These are phyloP conservation scores for Fusarium sp. DNA, from an alignment of 2,329 filamentous ascomycete genomes.

Conservation along the genomic window DNA sequence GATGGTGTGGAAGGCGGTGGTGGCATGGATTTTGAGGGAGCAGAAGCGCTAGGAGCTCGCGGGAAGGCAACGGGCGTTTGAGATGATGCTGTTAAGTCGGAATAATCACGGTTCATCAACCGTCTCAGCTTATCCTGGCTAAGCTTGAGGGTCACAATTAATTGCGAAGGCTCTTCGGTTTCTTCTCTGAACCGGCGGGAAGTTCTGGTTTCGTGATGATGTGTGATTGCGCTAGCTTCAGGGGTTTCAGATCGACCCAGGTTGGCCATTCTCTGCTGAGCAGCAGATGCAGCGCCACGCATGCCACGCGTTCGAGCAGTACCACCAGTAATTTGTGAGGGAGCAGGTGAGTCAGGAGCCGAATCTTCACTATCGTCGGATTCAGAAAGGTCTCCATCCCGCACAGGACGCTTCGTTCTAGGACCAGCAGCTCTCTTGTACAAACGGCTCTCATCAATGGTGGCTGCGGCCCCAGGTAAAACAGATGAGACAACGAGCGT, in stretches of 20 bases:
- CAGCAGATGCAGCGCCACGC: conserved; percentile 87
- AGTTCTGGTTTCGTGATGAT: conserved; percentile 78
- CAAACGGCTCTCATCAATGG: conserved; percentile 85
- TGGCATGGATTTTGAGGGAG: conserved; percentile 50
- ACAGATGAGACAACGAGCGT: conserved; percentile 93
- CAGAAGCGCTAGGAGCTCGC: conserved; percentile 49
- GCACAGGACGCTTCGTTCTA: conserved; percentile 64
- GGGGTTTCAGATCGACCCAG: conserved; percentile 89
- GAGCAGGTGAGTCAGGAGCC: conserved; percentile 83
- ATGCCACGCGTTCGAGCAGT: conserved; percentile 89
- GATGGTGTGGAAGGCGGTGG: conserved; percentile 55
- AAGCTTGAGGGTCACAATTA: conserved; percentile 82
- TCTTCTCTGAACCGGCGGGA: conserved; percentile 78
- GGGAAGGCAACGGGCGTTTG: conserved; percentile 52
- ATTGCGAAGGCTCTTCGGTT: conserved; percentile 76
- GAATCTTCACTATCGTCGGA: conserved; percentile 94
- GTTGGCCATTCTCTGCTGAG: conserved; percentile 87
- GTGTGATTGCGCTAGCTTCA: conserved; percentile 71
- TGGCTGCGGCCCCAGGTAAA: conserved; percentile 84
- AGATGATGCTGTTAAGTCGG: conserved; percentile 53
- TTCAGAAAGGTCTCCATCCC: conserved; percentile 81
- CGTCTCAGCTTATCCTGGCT: conserved; percentile 77
- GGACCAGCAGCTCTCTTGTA: conserved; percentile 80
- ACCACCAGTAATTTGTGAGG: conserved; percentile 75
- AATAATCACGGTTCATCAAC: conserved; percentile 66